Evolutionary conservation across 1,284 basidiomycete species (phyloP), one percentile per base, ranked within the genome.

Genomic region (Gomphus bonarii): DNA sequence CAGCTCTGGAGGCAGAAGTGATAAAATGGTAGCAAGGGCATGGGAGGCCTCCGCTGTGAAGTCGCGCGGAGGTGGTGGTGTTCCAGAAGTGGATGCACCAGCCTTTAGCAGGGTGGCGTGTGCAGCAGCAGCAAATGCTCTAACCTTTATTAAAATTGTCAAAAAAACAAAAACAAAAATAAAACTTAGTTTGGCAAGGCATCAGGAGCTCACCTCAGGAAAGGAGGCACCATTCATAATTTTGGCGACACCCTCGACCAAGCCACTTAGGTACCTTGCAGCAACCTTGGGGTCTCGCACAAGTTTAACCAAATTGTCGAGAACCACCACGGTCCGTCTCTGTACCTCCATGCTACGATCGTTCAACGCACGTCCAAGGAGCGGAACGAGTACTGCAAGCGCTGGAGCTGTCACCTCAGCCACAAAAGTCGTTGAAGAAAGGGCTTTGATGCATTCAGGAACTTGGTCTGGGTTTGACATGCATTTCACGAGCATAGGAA

Each of bases 281-380:
- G 97, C 95, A 55, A 97, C 82, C 61, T 82, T 85, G 4, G 91
- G 91, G 66, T 97, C 85, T 59, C 95, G 87, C 48, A 99, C 97
- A 57, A 99, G 86, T 74, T 98, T 99, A 72, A 98, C 95, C 58
- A 99, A 79, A 73, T 99, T 99, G 69, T 95, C 94, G 60, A 95
- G 84, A 65, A 99, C 91, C 56, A 99, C 88, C 60, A 95, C 93
- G 0, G 85, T 82, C 33, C 87, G 78, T 60, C 91, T 85, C 67
- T 93, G 91, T 22, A 91, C 91, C 68, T 97, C 94, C 84, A 95
- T 97, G 62, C 91, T 95, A 63, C 95, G 83, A 71, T 98, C 95
- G 68, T 95, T 95, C 63, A 99, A 77, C 7, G 93, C 95, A 67
- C 97, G 92, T 55, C 84, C 79, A 56, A 99, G 78, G 43, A 99